A percentile compares a stretch with the other conserved stretches of the same genome.
These are phyloP conservation scores for Trapa incisa DNA, from an alignment of 345 rosid genomes.

Conservation along the genomic window DNA sequence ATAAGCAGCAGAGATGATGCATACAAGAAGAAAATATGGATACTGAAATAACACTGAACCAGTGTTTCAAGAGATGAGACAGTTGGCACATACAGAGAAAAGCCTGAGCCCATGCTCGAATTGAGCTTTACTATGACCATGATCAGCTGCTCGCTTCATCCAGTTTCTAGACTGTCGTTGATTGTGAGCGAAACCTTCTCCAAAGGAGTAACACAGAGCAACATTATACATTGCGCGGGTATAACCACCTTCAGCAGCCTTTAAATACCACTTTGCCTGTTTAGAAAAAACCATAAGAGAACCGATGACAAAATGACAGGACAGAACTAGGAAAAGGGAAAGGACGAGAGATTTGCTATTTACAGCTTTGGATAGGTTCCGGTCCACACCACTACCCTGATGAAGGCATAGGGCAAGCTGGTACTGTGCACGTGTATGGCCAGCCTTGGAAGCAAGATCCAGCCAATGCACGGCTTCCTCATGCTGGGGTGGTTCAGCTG, in stretches of 20 bases:
- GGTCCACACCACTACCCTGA: conserved; percentile 43
- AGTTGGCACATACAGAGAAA: conserved; percentile 42
- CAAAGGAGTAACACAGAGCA: conserved; percentile 58
- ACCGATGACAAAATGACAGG: neutral
- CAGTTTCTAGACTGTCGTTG: conserved; percentile 54
- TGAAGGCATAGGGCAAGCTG: conserved; percentile 79
- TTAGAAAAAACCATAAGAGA: conserved; percentile 1
- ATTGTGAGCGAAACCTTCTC: conserved; percentile 63
- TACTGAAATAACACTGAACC: neutral
- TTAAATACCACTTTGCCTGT: conserved; percentile 68
- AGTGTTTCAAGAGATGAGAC: neutral
- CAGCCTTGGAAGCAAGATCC: conserved; percentile 39
- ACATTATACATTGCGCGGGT: conserved; percentile 81
- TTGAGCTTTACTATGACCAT: conserved; percentile 79
- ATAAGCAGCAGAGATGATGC: neutral
- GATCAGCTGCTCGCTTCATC: conserved; percentile 95
- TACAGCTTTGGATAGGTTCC: conserved; percentile 60
- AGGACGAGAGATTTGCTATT: conserved; percentile 7
- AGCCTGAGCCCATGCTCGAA: conserved; percentile 77
- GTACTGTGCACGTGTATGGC: conserved; percentile 71
- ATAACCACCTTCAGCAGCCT: conserved; percentile 85
- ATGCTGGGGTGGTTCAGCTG: conserved; percentile 49
- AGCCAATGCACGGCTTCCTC: conserved; percentile 68
- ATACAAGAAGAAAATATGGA: neutral
- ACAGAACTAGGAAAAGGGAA: neutral